These are phyloP conservation scores for Chlorella vulgaris DNA, from an alignment of 139 green algal genomes.

Conservation along the genomic window DNA sequence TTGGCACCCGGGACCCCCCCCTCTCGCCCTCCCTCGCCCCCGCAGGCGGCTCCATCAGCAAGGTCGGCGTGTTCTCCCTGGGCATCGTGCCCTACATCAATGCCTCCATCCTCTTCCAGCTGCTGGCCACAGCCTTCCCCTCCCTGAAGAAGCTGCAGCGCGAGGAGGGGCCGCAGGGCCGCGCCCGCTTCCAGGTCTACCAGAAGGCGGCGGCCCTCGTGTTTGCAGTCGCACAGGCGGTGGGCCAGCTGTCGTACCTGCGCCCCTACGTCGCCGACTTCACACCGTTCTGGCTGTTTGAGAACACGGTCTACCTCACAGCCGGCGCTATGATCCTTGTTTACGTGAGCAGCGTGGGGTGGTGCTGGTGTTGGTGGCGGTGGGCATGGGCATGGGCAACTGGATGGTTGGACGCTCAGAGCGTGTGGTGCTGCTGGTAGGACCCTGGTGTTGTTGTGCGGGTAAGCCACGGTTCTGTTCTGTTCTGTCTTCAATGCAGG, in stretches of 20 bases:
- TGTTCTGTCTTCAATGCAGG: no score
- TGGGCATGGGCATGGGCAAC: no score
- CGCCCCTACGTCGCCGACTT: conserved; percentile 92
- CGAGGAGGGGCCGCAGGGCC: conserved; percentile 91
- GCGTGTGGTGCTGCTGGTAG: no score
- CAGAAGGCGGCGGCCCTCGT: conserved; percentile 85
- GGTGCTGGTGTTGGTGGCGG: neutral
- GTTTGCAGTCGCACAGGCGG: conserved; percentile 88
- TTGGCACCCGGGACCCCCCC: no score
- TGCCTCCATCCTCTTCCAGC: conserved; percentile 93
- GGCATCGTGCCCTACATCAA: conserved; percentile 99
- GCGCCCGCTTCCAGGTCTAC: conserved; percentile 91
- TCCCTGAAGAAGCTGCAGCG: conserved; percentile 94
- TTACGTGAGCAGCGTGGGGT: conserved; percentile 54
- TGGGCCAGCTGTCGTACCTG: conserved; percentile 91
- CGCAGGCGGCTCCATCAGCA: conserved; percentile 72
- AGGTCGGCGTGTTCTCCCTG: conserved; percentile 97
- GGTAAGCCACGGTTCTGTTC: no score
- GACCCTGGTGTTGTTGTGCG: no score
- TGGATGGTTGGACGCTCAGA: no score
- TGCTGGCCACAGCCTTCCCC: conserved; percentile 88
- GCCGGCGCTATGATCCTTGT: conserved; percentile 89
- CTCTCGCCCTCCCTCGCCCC: no score
- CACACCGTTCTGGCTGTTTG: conserved; percentile 74
- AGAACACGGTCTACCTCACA: conserved; percentile 73